Evolutionary conservation across 2,329 filamentous ascomycete species (phyloP), one percentile per base, ranked within the genome.

Genomic region (Periconia sp.): DNA sequence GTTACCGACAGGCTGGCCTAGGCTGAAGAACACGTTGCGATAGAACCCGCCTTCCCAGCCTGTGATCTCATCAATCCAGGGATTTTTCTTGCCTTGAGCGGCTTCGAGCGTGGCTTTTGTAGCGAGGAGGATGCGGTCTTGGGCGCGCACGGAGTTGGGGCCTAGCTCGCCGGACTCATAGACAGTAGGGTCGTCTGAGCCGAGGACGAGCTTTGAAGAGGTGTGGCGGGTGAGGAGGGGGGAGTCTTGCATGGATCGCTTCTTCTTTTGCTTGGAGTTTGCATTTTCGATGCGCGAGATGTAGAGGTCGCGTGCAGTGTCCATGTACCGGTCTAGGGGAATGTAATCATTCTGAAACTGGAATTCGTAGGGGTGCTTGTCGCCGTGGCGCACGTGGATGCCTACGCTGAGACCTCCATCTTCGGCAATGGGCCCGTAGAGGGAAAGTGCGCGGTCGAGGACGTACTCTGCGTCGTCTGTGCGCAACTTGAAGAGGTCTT

Each of bases 21-120:
- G 75, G 36, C 84, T 86, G 83, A 87, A 92, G 70, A 95, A 95
- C 71, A 94, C 85, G 57, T 83, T 81, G 11, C 81, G 80, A 70
- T 87, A 95, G 75, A 95, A 95, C 1, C 90, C 90, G 13, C 90
- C 89, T 66, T 95, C 89, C 89, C 89, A 95, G 21, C 89, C 90
- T 28, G 89, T 84, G 1, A 85, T 81, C 62, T 91, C 86, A 46
- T 91, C 88, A 24, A 88, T 79, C 64, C 88, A 89, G 56, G 69
- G 44, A 63, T 70, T 52, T 68, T 68, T 57, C 74, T 54, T 54
- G 50, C 56, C 55, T 16, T 54, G 52, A 4, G 68, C 66, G 15
- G 66, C 62, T 50, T 75, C 70, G 35, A 80, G 69, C n/a, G 71
- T 65, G 9, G 66, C 60, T 62, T 88, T 88, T 36, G 82, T 84